Conservation (phyloP, 768 basidiomycete genomes). For the Agrocybe pediades region DNA sequence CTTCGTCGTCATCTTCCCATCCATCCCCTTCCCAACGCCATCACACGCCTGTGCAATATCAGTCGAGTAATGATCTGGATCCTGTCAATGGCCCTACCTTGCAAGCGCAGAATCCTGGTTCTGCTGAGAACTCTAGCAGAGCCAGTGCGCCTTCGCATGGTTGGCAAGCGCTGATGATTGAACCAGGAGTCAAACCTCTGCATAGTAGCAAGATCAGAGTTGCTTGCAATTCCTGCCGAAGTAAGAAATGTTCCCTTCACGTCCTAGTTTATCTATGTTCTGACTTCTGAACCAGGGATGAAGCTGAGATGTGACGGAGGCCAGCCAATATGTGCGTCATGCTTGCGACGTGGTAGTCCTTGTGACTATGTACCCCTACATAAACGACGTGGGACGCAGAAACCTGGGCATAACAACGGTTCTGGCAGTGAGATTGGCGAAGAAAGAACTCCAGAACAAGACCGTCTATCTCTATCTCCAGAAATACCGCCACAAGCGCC, state of each 20-base stretch:
- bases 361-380: conserved; percentile 83
- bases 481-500: conserved; percentile 49
- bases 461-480: conserved; percentile 59
- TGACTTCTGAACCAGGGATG: conserved; percentile 52
- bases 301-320: conserved; percentile 90
- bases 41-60: conserved; percentile 17
- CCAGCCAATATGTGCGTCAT: conserved; percentile 80
- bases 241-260: conserved; percentile 43
- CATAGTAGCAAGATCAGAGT: conserved; percentile 86
- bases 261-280: neutral
- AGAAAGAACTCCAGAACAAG: conserved; percentile 51
- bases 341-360: conserved; percentile 72
- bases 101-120: conserved; percentile 40
- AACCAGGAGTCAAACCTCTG: conserved; percentile 55
- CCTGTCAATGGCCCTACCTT: conserved; percentile 40
- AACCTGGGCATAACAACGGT: conserved; percentile 63
- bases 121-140: conserved; percentile 34
- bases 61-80: conserved; percentile 47
- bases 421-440: conserved; percentile 72
- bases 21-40: conserved; percentile 25
- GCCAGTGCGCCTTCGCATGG: conserved; percentile 30
- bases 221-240: conserved; percentile 90
- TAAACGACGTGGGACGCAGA: conserved; percentile 66
- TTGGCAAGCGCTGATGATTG: conserved; percentile 24
- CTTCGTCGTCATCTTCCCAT: too few species aligned